These are phyloP conservation scores for Aegilops speltoides DNA, from an alignment of 176 grass and related monocot species.

Conservation along the genomic window DNA sequence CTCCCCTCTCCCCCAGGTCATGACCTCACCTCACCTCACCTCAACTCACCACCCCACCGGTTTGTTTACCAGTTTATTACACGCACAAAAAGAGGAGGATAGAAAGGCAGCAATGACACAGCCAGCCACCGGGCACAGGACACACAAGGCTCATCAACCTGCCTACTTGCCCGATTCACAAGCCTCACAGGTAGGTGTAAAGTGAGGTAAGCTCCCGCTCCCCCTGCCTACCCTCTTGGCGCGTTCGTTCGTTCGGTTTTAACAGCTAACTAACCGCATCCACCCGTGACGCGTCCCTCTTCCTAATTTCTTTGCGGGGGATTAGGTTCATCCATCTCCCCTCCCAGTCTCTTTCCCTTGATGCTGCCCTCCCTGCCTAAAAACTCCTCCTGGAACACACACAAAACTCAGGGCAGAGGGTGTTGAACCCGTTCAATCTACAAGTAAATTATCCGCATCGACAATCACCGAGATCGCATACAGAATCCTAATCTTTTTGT, in stretches of 20 bases:
- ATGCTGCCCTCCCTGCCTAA: background rate
- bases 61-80: constrained; percentile 37
- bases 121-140: background rate
- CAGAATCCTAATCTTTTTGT: background rate
- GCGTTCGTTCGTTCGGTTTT: constrained; percentile 19
- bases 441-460: background rate
- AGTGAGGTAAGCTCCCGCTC: constrained; percentile 42
- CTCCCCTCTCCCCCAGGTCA: constrained; percentile 39
- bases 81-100: background rate
- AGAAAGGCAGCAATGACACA: background rate
- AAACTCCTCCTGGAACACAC: constrained; percentile 9
- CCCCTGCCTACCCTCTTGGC: constrained; percentile 30
- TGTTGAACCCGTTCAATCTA: background rate
- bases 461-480: too few relatives aligned
- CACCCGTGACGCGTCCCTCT: constrained; percentile 13
- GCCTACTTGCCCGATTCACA: constrained; percentile 12
- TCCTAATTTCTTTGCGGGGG: constrained; percentile 2
- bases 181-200: constrained; percentile 63
- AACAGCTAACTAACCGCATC: constrained; percentile 43
- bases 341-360: background rate
- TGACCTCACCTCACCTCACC: constrained; percentile 68
- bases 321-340: constrained; percentile 17
- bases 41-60: constrained; percentile 34
- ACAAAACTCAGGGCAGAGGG: background rate
- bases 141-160: background rate